Percentiles rank a stretch among this genome's conserved stretches.
phyloP scores from a whole-genome alignment of 2,329 filamentous ascomycete genomes.

The Penicillium olsonii region DNA sequence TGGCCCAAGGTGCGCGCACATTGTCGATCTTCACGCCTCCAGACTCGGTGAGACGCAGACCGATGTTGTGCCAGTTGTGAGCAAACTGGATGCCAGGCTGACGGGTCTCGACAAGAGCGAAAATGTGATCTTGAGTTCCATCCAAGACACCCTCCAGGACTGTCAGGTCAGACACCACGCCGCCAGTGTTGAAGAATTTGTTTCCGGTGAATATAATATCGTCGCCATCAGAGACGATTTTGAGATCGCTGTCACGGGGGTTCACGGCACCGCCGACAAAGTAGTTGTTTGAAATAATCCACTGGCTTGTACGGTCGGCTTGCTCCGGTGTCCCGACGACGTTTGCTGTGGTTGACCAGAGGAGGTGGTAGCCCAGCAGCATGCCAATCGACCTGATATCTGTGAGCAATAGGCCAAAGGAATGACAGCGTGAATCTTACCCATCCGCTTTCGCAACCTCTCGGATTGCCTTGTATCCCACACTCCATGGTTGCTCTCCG shows the following conservation, averaged over 20 bases:
- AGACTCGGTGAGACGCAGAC: slow-evolving; percentile 64
- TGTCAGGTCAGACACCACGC: slow-evolving; percentile 65
- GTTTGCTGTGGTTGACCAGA: slow-evolving; percentile 64
- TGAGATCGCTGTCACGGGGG: slow-evolving; percentile 63
- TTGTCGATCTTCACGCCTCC: slow-evolving; percentile 63
- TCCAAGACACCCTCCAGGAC: slow-evolving; percentile 65
- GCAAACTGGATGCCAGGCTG: slow-evolving; percentile 57
- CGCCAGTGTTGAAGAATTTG: slow-evolving; percentile 69
- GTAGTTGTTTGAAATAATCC: slow-evolving; percentile 65
- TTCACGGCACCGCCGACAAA: slow-evolving; percentile 69
- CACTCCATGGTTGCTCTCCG: slow-evolving; percentile 55
- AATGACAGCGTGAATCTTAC: slow-evolving; percentile 31
- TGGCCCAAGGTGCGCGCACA: slow-evolving; percentile 58
- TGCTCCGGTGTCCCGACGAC: slow-evolving; percentile 63
- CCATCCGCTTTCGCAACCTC: slow-evolving; percentile 67
- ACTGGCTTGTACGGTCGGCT: slow-evolving; percentile 56
- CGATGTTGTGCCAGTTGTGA: slow-evolving; percentile 67
- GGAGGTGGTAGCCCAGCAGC: slow-evolving; percentile 65
- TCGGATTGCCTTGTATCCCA: slow-evolving; percentile 61
- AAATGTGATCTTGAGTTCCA: slow-evolving; percentile 62
- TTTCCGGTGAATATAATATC: slow-evolving; percentile 61
- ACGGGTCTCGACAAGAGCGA: slow-evolving; percentile 60
- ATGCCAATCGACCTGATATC: slow-evolving; percentile 61
- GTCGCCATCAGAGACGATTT: slow-evolving; percentile 57
- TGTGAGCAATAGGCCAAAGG: too few relatives aligned